These are phyloP conservation scores for Anacardium occidentale DNA, from an alignment of 345 rosid genomes.

Conservation along the genomic window DNA sequence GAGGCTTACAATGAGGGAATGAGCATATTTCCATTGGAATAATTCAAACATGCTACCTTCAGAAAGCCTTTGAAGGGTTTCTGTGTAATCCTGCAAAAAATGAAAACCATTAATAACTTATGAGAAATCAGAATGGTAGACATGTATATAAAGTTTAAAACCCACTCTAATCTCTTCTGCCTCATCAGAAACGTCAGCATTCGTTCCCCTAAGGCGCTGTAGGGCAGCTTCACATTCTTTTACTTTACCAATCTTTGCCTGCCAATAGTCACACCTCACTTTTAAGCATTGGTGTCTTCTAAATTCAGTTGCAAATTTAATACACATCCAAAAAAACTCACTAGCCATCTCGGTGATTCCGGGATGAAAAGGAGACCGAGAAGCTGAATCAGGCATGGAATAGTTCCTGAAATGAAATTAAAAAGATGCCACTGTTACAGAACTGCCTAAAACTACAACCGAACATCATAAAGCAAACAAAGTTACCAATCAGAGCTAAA, in stretches of 20 bases:
- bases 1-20: conserved; percentile 38
- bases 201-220: conserved; percentile 46
- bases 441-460: neutral
- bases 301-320: neutral
- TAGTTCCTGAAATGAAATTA: conserved; percentile 28
- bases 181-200: conserved; percentile 51
- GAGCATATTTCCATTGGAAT: conserved; percentile 39
- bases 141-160: neutral
- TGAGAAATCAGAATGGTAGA: neutral
- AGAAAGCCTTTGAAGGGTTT: conserved; percentile 33
- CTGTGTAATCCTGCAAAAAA: conserved; percentile 40
- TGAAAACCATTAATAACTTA: neutral
- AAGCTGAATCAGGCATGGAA: conserved; percentile 39
- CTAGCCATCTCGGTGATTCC: conserved; percentile 72
- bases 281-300: neutral
- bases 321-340: conserved; percentile 19
- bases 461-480: neutral
- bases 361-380: conserved; percentile 44
- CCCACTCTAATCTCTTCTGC: conserved; percentile 57
- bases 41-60: conserved; percentile 39
- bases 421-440: conserved; percentile 5
- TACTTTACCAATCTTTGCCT: conserved; percentile 53
- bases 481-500: conserved; percentile 65
- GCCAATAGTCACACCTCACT: conserved; percentile 9
- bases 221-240: conserved; percentile 49